phyloP scores from a whole-genome alignment of 2,329 filamentous ascomycete genomes.

The Aureobasidium subglaciale region DNA sequence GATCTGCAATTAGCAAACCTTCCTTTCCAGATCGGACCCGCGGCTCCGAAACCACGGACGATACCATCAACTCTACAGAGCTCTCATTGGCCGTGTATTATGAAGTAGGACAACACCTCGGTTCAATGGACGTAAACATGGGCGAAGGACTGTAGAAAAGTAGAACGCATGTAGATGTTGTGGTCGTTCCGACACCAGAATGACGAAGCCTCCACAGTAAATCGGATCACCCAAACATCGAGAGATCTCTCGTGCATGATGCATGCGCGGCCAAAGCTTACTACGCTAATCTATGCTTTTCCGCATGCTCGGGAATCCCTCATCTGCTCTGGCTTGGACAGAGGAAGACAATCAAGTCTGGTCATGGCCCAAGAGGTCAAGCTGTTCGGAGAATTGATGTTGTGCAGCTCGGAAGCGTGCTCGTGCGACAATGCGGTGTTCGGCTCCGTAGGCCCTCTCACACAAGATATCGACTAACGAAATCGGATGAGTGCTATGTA shows the following conservation, averaged over 20 bases:
- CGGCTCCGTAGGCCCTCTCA: background rate
- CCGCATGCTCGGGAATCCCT: background rate
- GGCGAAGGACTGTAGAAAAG: background rate
- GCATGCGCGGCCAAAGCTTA: slow-evolving; percentile 2
- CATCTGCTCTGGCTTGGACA: background rate
- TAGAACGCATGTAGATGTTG: background rate
- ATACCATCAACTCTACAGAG: background rate
- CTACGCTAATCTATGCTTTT: slow-evolving; percentile 4
- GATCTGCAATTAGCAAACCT: slow-evolving; percentile 8
- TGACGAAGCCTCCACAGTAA: background rate
- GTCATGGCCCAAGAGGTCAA: background rate
- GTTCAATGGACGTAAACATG: background rate
- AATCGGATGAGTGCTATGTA: background rate
- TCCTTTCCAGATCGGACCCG: background rate
- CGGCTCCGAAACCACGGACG: background rate
- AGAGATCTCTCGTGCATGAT: slow-evolving; percentile 1
- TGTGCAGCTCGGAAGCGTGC: background rate
- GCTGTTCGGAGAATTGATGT: background rate
- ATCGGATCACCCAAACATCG: background rate
- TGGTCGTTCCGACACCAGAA: background rate
- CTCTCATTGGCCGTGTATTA: background rate
- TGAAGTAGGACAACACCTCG: background rate
- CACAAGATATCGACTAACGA: background rate
- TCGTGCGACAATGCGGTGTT: background rate
- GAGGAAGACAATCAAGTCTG: background rate